Conservation (phyloP, 257 asterid genomes). For the Solanum gandarillasii region DNA sequence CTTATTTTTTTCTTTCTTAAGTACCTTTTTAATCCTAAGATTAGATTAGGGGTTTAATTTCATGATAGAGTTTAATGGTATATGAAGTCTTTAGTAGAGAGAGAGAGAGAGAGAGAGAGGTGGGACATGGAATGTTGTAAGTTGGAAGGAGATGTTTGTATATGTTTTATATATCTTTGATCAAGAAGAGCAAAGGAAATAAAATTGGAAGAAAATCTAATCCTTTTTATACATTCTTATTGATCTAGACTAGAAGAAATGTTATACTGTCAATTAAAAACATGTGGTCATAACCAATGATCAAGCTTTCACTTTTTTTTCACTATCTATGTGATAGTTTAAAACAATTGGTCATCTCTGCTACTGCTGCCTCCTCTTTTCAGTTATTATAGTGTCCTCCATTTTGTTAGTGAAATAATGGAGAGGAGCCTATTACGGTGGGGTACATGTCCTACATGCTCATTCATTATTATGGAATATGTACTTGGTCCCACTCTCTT, state of each 20-base stretch:
- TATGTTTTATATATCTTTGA: conserved; percentile 3
- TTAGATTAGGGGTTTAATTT: not conserved
- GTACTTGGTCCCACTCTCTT: not conserved
- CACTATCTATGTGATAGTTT: not conserved
- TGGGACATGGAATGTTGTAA: not conserved
- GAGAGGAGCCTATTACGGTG: conserved; percentile 4
- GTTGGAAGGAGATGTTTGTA: conserved; percentile 1
- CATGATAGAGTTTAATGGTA: not conserved
- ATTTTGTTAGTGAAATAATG: conserved; percentile 1
- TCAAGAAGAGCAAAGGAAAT: not conserved
- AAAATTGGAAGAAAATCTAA: not conserved
- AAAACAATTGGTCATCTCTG: not conserved
- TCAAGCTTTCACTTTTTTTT: not conserved
- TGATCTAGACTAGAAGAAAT: not conserved
- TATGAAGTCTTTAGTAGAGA: not conserved
- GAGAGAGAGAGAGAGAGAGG: not conserved
- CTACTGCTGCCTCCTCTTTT: not conserved
- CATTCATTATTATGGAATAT: not conserved
- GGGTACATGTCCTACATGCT: not conserved
- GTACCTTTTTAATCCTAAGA: conserved; percentile 1
- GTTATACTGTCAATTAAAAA: not conserved
- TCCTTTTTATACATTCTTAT: not conserved
- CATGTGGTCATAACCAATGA: not conserved
- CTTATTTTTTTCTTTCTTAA: not conserved
- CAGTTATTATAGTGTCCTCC: not conserved